A percentile compares a stretch with the other conserved stretches of the same genome.
These are phyloP conservation scores for Candida sanyaensis DNA, from an alignment of 1,139 yeast species.

Conservation along the genomic window DNA sequence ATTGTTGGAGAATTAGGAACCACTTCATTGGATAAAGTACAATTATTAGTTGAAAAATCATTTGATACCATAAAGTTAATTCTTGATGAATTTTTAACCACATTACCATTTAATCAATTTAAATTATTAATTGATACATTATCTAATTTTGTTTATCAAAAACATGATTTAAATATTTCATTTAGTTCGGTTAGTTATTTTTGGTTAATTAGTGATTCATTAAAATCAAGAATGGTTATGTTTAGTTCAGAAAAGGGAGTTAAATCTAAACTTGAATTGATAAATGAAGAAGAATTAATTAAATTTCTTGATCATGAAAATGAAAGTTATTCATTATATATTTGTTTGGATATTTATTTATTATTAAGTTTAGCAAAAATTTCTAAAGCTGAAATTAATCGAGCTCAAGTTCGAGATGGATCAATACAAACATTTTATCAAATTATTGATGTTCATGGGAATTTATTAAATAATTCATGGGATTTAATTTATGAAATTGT, in stretches of 20 bases:
- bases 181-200: slow-evolving; percentile 89
- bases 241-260: slow-evolving; percentile 16
- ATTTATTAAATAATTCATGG: slow-evolving; percentile 55
- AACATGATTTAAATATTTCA: slow-evolving; percentile 76
- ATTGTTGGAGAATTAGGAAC: slow-evolving; percentile 17
- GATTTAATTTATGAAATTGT: slow-evolving; percentile 53
- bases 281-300: slow-evolving; percentile 22
- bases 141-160: slow-evolving; percentile 69
- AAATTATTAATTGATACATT: slow-evolving; percentile 69
- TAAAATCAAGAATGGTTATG: slow-evolving; percentile 37
- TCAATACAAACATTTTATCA: slow-evolving; percentile 86
- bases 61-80: slow-evolving; percentile 82
- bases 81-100: slow-evolving; percentile 77
- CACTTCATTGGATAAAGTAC: slow-evolving; percentile 35
- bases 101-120: slow-evolving; percentile 65
- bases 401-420: slow-evolving; percentile 86
- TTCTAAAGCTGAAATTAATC: slow-evolving; percentile 50
- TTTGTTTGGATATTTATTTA: slow-evolving; percentile 58
- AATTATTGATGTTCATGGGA: slow-evolving; percentile 78
- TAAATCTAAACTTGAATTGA: slow-evolving; percentile 10
- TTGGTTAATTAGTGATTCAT: slow-evolving; percentile 85
- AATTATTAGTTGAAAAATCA: slow-evolving; percentile 57
- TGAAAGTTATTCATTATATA: slow-evolving; percentile 23
- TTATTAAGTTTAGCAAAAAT: slow-evolving; percentile 62
- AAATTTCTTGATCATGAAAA: slow-evolving; percentile 17